Base-by-base conservation (phyloP, 257 asterid genomes). In the Solanum sejunctum region DNA sequence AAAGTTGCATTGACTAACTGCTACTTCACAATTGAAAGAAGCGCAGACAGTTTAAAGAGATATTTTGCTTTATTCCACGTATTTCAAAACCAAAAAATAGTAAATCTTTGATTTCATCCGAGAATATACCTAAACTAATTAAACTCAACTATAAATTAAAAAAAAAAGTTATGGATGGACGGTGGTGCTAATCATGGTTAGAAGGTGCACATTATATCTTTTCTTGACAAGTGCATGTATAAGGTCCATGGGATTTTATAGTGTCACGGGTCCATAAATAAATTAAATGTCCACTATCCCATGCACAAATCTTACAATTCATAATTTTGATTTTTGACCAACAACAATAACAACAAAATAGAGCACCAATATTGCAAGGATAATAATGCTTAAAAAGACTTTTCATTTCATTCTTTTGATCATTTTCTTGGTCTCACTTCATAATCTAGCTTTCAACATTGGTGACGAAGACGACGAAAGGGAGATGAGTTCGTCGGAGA, bases 181-280 rank as follows among this genome's bases (percentile, higher is more conserved):
- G 81, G 58, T 51, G 66, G 70, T 83, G 82, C 56, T 69, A 84
- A 70, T 84, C 72, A 75, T 75, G 84, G 36, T 83, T 84, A 77
- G 81, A 26, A 66, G 83, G 8, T 81, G 39, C 73, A 58, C 79
- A 26, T 61, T 61, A 58, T 32, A 51, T 49, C 64, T 52, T 61
- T 49, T 77, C 47, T 51, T 5, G 58, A 81, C 60, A 81, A 81
- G 47, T 81, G 84, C 75, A 61, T 64, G 41, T 12, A 23, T 81
- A 23, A 75, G 61, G 82, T 20, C 84, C 84, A 45, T 18, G 58
- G 58, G 36, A 6, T 47, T 63, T 54, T 63, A 32, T 16, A 15
- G 72, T 57, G 84, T 81, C 84, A 58, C 55, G 21, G 73, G 55
- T 56, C 73, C 72, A 75, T 23, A 49, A 45, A 81, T 81, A 23